phyloP scores from a whole-genome alignment of 129 eudicot genomes.

The Escallonia herrerae region DNA sequence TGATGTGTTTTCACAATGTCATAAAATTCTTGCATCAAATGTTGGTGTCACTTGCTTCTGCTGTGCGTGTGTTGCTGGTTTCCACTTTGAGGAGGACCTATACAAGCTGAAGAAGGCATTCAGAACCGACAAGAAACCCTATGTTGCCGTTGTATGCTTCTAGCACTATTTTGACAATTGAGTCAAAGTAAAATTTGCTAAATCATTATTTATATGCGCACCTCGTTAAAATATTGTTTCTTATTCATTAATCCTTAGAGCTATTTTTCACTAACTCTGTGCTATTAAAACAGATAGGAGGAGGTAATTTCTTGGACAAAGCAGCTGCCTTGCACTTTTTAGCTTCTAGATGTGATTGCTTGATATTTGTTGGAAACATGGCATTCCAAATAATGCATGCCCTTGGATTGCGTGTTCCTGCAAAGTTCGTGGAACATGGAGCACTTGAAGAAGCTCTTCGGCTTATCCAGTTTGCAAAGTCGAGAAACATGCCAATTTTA shows the following conservation, averaged over 20 bases:
- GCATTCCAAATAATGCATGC: constrained; percentile 94
- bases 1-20: constrained; percentile 71
- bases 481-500: constrained; percentile 45
- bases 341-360: constrained; percentile 59
- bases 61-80: constrained; percentile 66
- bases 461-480: constrained; percentile 39
- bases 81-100: constrained; percentile 60
- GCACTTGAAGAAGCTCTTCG: constrained; percentile 44
- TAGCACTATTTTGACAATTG: constrained; percentile 1
- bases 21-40: constrained; percentile 80
- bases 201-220: too few relatives aligned
- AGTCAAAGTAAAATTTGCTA: background rate
- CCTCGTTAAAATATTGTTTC: background rate
- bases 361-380: constrained; percentile 73
- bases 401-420: constrained; percentile 56
- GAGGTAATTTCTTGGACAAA: constrained; percentile 65
- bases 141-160: constrained; percentile 52
- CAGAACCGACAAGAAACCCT: constrained; percentile 34
- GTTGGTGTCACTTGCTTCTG: constrained; percentile 78
- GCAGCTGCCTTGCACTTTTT: constrained; percentile 51
- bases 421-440: constrained; percentile 48
- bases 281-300: constrained; percentile 57
- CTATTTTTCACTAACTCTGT: constrained; percentile 4
- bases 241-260: background rate
- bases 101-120: constrained; percentile 49